phyloP scores from a whole-genome alignment of 139 green algal genomes.

The Tetratostichococcus sp. region DNA sequence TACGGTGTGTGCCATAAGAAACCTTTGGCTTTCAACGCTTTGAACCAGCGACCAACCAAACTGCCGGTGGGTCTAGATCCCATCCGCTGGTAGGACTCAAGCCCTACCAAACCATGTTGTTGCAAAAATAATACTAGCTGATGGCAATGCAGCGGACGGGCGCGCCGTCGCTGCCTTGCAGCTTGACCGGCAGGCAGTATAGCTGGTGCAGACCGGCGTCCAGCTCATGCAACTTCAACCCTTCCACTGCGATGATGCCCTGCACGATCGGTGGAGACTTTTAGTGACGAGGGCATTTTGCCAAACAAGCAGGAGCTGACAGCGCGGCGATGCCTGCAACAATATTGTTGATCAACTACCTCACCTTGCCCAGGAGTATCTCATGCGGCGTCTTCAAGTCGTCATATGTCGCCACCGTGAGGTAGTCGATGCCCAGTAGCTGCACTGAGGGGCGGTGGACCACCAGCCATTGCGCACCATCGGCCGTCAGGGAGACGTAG shows the following conservation, averaged over 20 bases:
- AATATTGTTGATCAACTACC: background rate
- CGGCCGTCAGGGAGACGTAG: constrained; percentile 14
- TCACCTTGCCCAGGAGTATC: too few species aligned
- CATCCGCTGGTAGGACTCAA: too few species aligned
- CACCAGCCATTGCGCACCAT: constrained; percentile 9
- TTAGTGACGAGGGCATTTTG: background rate
- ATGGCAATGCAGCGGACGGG: constrained; percentile 24
- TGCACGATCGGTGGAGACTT: background rate
- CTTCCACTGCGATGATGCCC: constrained; percentile 22
- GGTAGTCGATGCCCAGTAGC: constrained; percentile 22
- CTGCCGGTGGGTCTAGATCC: too few species aligned
- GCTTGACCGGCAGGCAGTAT: constrained; percentile 24
- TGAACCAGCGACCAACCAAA: too few species aligned
- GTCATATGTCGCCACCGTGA: constrained; percentile 15
- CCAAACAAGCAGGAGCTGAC: background rate
- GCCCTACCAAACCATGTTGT: too few species aligned
- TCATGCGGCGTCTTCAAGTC: constrained; percentile 3
- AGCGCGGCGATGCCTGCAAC: background rate
- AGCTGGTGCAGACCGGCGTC: constrained; percentile 22
- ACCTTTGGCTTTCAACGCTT: too few species aligned
- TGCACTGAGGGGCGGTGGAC: background rate
- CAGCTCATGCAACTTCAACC: constrained; percentile 14
- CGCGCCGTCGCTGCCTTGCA: constrained; percentile 25
- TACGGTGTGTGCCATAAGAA: too few species aligned
- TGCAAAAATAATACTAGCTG: background rate